Base-by-base conservation (phyloP, 2,329 filamentous ascomycete species). In the Orbilia ellipsospora region DNA sequence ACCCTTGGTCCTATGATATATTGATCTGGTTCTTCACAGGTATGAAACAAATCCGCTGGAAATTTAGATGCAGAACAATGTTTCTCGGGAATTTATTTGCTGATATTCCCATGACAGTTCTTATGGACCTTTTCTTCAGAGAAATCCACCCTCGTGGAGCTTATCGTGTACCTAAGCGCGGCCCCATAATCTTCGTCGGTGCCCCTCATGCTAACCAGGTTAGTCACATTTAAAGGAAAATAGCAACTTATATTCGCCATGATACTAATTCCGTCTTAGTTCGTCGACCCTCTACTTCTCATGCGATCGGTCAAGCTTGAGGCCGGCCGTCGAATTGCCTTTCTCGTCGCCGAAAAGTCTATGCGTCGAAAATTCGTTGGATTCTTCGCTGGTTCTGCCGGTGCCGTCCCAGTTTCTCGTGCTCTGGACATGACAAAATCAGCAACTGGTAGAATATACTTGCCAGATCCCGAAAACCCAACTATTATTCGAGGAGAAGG, bases 121-220 rank as follows among this genome's bases (percentile, higher is more conserved):
- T 98, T 62, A 90, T 96, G 78, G 95, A 99, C 83, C 89, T 97
- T 79, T 99, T 99, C 88, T 99, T 99, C 85, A 90, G 95, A 79
- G 95, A 99, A 83, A 93, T 99, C 15, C 94, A 98, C 82, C 95
- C 95, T 12, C 88, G 95, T 78, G 93, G 93, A 79, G 92, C 94
- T 77, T 99, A 95, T 93, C 94, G 94, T 83, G 92, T 99, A 52
- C 95, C 95, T 52, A 89, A 91, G 80, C 88, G 89, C 77, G 95
- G 94, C 0, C 94, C 95, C 0, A 88, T 99, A 77, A 92, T 99
- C 73, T 95, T 99, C 80, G 95, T 99, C 79, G 95, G 94, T 52
- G 95, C 94, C 65, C 95, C 95, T 78, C 95, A 99, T 85, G 94
- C 94, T 74, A 99, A 99, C 82, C 93, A 95, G 88, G 91, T 93